Evolutionary conservation across 1,284 basidiomycete genomes (phyloP), one percentile per base, ranked within the genome.

Genomic region (Cutaneotrichosporon curvatum): DNA sequence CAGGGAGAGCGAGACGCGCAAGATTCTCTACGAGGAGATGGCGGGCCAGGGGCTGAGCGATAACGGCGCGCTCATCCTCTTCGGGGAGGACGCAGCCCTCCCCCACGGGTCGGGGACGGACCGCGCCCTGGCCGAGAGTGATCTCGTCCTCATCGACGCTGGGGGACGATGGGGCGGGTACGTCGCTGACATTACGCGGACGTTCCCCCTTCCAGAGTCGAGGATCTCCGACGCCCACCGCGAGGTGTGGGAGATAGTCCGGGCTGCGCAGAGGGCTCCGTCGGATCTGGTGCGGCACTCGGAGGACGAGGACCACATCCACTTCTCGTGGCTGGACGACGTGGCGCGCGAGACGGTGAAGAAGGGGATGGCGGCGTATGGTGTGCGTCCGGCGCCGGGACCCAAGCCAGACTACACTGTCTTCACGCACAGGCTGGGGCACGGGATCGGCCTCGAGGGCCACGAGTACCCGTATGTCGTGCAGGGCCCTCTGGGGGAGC

Each of bases 41-140:
- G 52, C 69, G 7, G 63, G 69, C 30, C 78, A 79, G 23, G 85
- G 84, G 1, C 71, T 89, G 30, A 64, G 71, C 12, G 75, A 77
- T 41, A 76, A 75, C 20, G 79, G 76, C 56, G 81, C 79, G 15
- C 70, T 87, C 20, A 81, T 84, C 0, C 74, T 88, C 16, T 88
- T 91, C 60, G 86, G 87, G 58, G 82, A 85, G 85, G 15, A 88
- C 55, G 87, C 86, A 1, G 87, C 86, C 0, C 77, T 88, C 16
- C 87, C 87, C 3, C 87, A 91, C 63, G 88, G 86, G 3, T 76
- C 77, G 21, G 85, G 85, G 2, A 81, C 80, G 0, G 82, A 88
- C 58, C 78, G 81, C 20, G 60, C 61, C 2, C 74, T 89, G 4
- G 70, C 69, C 1, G 61, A 68, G 40, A 62, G 75, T 10, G 87